Conservation (phyloP, 2,329 filamentous ascomycete species). For the Cordyceps tenuipes region DNA sequence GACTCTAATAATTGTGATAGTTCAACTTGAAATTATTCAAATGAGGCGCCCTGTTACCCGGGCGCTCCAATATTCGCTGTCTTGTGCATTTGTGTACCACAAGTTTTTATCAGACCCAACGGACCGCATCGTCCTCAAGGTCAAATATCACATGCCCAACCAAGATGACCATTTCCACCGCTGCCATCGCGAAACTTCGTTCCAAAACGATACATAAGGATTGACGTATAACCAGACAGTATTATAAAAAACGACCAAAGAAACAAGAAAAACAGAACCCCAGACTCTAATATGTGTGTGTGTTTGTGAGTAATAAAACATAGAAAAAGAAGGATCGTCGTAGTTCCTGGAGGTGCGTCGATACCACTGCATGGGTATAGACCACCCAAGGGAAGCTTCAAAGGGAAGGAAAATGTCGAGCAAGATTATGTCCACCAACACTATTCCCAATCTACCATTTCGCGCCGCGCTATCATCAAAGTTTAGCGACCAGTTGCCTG, state of each 20-base stretch:
- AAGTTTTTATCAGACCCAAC: neutral
- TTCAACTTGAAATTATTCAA: conserved; percentile 13
- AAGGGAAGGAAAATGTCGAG: conserved; percentile 8
- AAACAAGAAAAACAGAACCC: conserved; percentile 19
- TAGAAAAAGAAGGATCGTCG: conserved; percentile 20
- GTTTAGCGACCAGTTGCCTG: neutral
- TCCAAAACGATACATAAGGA: conserved; percentile 9
- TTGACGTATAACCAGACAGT: conserved; percentile 12
- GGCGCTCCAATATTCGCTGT: conserved; percentile 11
- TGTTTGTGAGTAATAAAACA: conserved; percentile 11
- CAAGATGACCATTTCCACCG: neutral
- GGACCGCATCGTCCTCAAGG: neutral
- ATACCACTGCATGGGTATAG: neutral
- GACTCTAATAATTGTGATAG: neutral
- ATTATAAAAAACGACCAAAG: conserved; percentile 18
- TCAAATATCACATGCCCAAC: neutral
- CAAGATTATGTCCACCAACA: conserved; percentile 15
- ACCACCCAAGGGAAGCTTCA: neutral
- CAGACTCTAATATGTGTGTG: conserved; percentile 23
- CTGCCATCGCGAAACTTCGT: conserved; percentile 5
- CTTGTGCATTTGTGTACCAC: conserved; percentile 3
- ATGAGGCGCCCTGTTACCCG: conserved; percentile 7
- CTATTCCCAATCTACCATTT: conserved; percentile 16
- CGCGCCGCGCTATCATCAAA: conserved; percentile 13
- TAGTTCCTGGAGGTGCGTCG: conserved; percentile 16